Base-by-base conservation (phyloP, 177 flowering plant genomes). In the Vitis hybrid region DNA sequence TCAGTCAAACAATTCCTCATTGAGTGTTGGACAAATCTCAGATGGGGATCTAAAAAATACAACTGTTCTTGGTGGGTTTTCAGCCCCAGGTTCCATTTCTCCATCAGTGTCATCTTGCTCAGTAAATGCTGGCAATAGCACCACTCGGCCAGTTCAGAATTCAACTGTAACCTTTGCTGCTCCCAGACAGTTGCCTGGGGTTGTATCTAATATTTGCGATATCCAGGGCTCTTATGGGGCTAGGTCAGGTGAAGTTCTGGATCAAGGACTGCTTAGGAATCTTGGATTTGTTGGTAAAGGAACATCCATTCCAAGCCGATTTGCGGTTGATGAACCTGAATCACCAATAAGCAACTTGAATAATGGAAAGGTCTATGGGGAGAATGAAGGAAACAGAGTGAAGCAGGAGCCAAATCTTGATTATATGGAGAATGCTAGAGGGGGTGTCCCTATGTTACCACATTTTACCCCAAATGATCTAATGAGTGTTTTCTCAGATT, bases 401-500 rank as follows among this genome's bases (percentile, higher is more conserved):
- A 89, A 89, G 83, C 86, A 84, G 72, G 93, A 88, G 76, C 81
- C 84, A 55, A 77, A 65, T 71, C 55, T 82, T 67, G 87, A 89
- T 19, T 76, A 75, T 54, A 11, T 72, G 52, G 87, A 79, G 46
- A 78, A 73, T 80, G 76, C 77, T 35, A 85, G 72, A 65, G 75
- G 73, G 58, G 83, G 83, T n/a, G 30, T 74, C 21, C 83, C 86
- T 8, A 59, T 66, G 59, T 50, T 82, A 21, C 86, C 71, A 49
- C 78, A 81, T 9, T 74, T 75, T 66, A 68, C 87, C 62, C 68
- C 87, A 11, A 83, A 73, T 70, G 91, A 90, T 77, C 84, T 84
- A 64, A 91, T 82, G 90, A 77, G 91, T 70, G 86, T 84, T 60
- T 82, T 87, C 78, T 84, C 89, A n/a, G 84, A 91, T 77, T 86